Evolutionary conservation across 129 eudicot genomes (phyloP).

Genomic region (Escallonia herrerae): DNA sequence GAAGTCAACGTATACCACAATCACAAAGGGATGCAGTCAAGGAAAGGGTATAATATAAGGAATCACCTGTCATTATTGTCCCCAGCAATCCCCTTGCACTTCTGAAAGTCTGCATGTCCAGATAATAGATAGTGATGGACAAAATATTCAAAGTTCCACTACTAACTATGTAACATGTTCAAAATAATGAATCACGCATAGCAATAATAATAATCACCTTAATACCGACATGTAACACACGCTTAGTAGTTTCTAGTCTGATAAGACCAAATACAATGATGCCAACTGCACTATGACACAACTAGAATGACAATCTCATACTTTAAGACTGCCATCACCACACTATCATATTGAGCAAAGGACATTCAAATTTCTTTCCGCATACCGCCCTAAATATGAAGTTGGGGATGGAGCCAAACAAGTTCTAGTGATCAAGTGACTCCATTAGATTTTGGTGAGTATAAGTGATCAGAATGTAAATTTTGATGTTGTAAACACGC

Average conservation of each 20-base stretch:
- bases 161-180: neutral
- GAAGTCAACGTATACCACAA: neutral
- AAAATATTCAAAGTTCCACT: neutral
- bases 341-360: too few species aligned
- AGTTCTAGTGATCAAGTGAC: too few species aligned
- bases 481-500: too few species aligned
- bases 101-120: constrained; percentile 37
- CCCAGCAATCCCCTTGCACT: constrained; percentile 34
- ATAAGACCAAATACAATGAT: neutral
- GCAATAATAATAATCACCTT: too few species aligned
- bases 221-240: neutral
- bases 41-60: neutral
- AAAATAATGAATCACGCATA: neutral
- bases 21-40: neutral
- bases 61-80: constrained; percentile 39
- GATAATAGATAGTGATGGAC: neutral
- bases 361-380: too few species aligned
- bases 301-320: neutral
- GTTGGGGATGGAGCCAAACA: too few species aligned
- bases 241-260: neutral
- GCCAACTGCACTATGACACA: neutral
- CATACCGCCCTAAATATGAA: too few species aligned
- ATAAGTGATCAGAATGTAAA: too few species aligned
- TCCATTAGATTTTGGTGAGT: too few species aligned
- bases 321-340: neutral